Evolutionary conservation across 345 rosid genomes (phyloP).

Genomic region (Eucalyptus cloeziana): DNA sequence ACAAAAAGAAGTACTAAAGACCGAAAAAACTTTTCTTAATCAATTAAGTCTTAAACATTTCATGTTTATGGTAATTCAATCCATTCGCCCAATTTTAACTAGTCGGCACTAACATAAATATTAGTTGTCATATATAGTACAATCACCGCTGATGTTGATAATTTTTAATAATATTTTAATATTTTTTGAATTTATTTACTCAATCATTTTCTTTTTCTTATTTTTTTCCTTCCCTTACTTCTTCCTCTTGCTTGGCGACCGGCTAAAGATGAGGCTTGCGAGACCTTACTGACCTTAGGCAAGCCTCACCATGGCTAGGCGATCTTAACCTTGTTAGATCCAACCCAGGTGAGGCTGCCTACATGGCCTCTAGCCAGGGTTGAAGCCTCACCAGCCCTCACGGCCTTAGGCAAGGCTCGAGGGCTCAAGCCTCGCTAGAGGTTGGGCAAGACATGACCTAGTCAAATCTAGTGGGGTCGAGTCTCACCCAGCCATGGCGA

Average conservation of each 20-base stretch:
- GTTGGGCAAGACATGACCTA: background rate
- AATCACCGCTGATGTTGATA: rapidly evolving
- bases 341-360: too few relatives aligned
- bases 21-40: background rate
- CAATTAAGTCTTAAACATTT: too few relatives aligned
- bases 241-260: rapidly evolving
- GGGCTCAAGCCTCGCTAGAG: too few relatives aligned
- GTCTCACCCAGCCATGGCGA: background rate
- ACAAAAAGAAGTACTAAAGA: background rate
- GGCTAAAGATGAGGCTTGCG: rapidly evolving
- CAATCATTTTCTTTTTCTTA: too few relatives aligned
- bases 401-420: rapidly evolving
- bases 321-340: rapidly evolving
- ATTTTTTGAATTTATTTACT: too few relatives aligned
- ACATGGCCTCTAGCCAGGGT: too few relatives aligned
- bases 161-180: too few relatives aligned
- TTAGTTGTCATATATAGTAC: rapidly evolving
- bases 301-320: background rate
- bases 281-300: rapidly evolving
- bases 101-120: rapidly evolving
- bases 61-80: rapidly evolving
- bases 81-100: rapidly evolving
- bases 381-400: too few relatives aligned
- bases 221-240: background rate
- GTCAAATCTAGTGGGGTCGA: background rate